A percentile compares a stretch with the other conserved stretches of the same genome.
These are phyloP conservation scores for Ophiocordyceps sinensis DNA, from an alignment of 2,329 filamentous ascomycete genomes.

Conservation along the genomic window DNA sequence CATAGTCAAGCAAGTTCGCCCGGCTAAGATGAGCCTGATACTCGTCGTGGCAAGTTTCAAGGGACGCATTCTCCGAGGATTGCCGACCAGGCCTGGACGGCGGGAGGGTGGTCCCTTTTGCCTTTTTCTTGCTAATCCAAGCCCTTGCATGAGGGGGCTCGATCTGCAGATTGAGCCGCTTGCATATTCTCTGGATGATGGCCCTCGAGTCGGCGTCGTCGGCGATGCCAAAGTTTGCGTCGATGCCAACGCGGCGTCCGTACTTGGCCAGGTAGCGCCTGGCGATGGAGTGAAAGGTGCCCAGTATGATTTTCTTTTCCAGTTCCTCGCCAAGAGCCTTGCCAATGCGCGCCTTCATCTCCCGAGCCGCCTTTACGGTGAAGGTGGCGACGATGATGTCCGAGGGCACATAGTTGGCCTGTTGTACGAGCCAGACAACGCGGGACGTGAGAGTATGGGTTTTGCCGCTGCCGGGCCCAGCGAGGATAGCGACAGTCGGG, in stretches of 20 bases:
- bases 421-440: conserved; percentile 73
- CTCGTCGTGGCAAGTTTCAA: conserved; percentile 52
- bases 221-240: conserved; percentile 78
- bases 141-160: conserved; percentile 57
- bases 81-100: conserved; percentile 22
- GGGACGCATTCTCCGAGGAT: conserved; percentile 35
- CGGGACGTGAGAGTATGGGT: conserved; percentile 90
- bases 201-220: conserved; percentile 68
- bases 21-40: conserved; percentile 64
- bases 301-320: conserved; percentile 66
- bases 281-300: conserved; percentile 90
- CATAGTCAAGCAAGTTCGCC: conserved; percentile 83
- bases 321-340: conserved; percentile 64
- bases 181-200: conserved; percentile 71
- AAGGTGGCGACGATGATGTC: conserved; percentile 94
- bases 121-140: conserved; percentile 60
- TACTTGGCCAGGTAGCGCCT: conserved; percentile 73
- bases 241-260: conserved; percentile 68
- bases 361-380: conserved; percentile 82
- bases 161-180: conserved; percentile 51
- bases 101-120: conserved; percentile 34
- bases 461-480: conserved; percentile 64
- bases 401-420: conserved; percentile 58
- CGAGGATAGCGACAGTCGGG: conserved; percentile 49
- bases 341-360: conserved; percentile 84